Percentiles rank a stretch among this genome's conserved stretches.
Evolutionary conservation across 371 early-diverging fungal genomes (phyloP).

Genomic region (Circinella umbellata): DNA sequence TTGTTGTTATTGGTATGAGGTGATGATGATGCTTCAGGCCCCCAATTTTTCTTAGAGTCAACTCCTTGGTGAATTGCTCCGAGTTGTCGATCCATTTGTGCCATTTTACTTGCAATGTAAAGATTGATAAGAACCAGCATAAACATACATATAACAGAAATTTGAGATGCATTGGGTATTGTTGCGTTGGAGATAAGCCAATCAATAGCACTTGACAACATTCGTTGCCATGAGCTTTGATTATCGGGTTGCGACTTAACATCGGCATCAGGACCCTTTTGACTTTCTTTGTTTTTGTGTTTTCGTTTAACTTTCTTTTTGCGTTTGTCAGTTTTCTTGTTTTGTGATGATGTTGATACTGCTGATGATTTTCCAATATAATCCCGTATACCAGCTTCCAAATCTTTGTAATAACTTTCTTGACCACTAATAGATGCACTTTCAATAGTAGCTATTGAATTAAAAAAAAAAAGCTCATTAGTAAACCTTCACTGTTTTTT

Average conservation of each 20-base stretch:
- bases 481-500: too few relatives aligned
- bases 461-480: not conserved
- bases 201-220: slow-evolving; percentile 5
- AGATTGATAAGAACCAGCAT: slow-evolving; percentile 42
- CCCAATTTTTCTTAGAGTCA: not conserved
- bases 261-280: not conserved
- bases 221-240: slow-evolving; percentile 4
- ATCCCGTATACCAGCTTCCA: slow-evolving; percentile 52
- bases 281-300: slow-evolving; percentile 16
- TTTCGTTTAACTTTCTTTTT: slow-evolving; percentile 18
- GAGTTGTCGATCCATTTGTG: slow-evolving; percentile 39
- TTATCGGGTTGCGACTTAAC: not conserved
- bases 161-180: slow-evolving; percentile 28
- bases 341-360: not conserved
- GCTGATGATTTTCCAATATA: not conserved
- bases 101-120: slow-evolving; percentile 46
- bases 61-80: slow-evolving; percentile 13
- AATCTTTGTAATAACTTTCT: slow-evolving; percentile 57
- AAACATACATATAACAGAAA: slow-evolving; percentile 39
- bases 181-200: slow-evolving; percentile 21
- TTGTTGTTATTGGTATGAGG: not conserved
- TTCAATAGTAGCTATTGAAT: slow-evolving; percentile 61
- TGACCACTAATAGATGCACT: slow-evolving; percentile 74
- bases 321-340: slow-evolving; percentile 2
- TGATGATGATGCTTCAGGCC: not conserved